Conservation (phyloP, 371 early-diverging fungal genomes). For the Rhizomucor miehei region DNA sequence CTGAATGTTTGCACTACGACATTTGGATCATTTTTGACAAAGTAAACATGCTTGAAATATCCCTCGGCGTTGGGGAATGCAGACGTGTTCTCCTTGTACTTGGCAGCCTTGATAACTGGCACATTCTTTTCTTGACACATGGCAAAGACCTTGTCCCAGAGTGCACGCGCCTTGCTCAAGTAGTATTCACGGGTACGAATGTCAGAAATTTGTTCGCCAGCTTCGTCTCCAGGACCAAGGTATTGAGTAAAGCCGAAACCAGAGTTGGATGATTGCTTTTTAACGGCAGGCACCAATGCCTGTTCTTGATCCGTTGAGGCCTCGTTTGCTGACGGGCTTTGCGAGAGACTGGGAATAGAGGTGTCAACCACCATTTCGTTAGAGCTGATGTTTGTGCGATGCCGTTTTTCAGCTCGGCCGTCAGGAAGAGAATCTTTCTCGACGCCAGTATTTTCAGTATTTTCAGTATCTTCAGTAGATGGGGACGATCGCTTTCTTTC, state of each 20-base stretch:
- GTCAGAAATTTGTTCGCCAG: constrained; percentile 4
- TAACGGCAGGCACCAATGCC: no score
- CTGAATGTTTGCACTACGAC: constrained; percentile 45
- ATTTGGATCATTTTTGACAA: constrained; percentile 18
- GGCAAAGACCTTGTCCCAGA: constrained; percentile 18
- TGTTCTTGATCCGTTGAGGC: no score
- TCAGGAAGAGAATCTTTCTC: no score
- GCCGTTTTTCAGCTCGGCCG: no score
- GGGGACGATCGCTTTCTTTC: no score
- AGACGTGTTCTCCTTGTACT: constrained; percentile 27
- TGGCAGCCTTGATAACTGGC: constrained; percentile 21
- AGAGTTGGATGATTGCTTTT: no score
- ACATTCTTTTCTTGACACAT: constrained; percentile 25
- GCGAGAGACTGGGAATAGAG: no score
- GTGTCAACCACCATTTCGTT: no score
- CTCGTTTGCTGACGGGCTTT: no score
- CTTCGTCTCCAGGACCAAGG: constrained; percentile 10
- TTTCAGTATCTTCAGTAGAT: no score
- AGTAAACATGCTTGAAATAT: constrained; percentile 44
- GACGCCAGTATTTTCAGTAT: no score
- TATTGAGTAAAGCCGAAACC: constrained; percentile 4
- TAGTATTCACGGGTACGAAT: constrained; percentile 6
- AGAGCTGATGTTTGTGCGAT: no score
- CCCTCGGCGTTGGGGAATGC: constrained; percentile 41
- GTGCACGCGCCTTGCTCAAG: constrained; percentile 7